Evolutionary conservation across 2,329 filamentous ascomycete species (phyloP).

Genomic region (Podosphaera leucotricha): DNA sequence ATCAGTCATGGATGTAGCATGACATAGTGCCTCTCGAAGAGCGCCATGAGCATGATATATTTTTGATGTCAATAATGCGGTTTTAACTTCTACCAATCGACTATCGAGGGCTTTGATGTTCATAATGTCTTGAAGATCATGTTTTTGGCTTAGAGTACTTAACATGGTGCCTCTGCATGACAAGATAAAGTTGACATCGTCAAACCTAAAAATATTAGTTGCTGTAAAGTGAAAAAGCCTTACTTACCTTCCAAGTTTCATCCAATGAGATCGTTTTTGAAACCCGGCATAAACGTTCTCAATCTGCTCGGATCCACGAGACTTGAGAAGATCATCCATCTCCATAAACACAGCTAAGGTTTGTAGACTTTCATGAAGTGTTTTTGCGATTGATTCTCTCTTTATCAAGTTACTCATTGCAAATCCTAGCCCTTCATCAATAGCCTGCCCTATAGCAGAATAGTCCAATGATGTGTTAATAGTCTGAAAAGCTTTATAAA

Average conservation of each 20-base stretch:
- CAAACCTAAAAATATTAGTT: slow-evolving; percentile 26
- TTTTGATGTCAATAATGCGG: slow-evolving; percentile 50
- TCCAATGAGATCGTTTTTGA: slow-evolving; percentile 46
- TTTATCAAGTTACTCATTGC: slow-evolving; percentile 34
- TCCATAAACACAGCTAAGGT: slow-evolving; percentile 56
- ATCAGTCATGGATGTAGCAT: slow-evolving; percentile 61
- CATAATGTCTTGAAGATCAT: slow-evolving; percentile 34
- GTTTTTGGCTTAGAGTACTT: slow-evolving; percentile 51
- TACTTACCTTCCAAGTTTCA: slow-evolving; percentile 54
- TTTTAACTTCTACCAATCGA: slow-evolving; percentile 49
- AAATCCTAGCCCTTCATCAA: slow-evolving; percentile 38
- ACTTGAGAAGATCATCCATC: slow-evolving; percentile 51
- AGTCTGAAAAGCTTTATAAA: slow-evolving; percentile 64
- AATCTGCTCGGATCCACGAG: slow-evolving; percentile 34
- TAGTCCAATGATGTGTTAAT: slow-evolving; percentile 43
- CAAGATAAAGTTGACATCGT: slow-evolving; percentile 57
- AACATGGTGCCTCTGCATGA: slow-evolving; percentile 67
- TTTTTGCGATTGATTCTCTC: slow-evolving; percentile 25
- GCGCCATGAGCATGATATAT: slow-evolving; percentile 61
- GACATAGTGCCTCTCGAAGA: slow-evolving; percentile 66
- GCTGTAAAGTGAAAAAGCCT: neutral
- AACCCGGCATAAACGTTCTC: slow-evolving; percentile 38
- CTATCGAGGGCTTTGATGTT: slow-evolving; percentile 38
- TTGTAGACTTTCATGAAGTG: slow-evolving; percentile 30
- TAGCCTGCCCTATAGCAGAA: slow-evolving; percentile 25